phyloP scores from a whole-genome alignment of 2,329 filamentous ascomycete genomes.

The Immersiporthe knoxdaviesiana region DNA sequence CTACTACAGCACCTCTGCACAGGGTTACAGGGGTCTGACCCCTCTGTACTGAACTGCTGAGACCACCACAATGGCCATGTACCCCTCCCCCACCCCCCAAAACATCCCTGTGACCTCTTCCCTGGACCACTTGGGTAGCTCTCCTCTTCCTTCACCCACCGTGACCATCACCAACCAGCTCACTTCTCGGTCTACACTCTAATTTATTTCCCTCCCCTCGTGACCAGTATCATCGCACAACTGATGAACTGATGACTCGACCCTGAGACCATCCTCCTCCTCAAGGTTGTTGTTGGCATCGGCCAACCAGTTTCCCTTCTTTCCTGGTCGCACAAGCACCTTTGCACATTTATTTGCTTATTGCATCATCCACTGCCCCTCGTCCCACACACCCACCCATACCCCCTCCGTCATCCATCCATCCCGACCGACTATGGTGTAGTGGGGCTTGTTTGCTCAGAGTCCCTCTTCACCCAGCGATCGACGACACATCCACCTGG shows the following conservation, averaged over 20 bases:
- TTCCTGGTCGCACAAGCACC: background rate
- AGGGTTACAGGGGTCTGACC: background rate
- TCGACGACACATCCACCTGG: background rate
- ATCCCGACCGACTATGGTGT: background rate
- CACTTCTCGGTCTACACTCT: background rate
- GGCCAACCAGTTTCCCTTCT: background rate
- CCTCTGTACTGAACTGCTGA: too few species aligned
- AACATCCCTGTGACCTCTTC: background rate
- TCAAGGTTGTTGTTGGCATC: background rate
- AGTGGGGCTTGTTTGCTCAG: constrained; percentile 9
- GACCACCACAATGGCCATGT: background rate
- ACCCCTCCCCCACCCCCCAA: background rate
- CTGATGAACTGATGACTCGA: constrained; percentile 14
- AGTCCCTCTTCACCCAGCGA: constrained; percentile 4
- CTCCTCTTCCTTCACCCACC: background rate
- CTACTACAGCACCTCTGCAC: background rate
- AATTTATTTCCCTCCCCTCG: background rate
- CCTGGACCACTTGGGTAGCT: background rate
- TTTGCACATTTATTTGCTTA: background rate
- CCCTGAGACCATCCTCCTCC: constrained; percentile 2
- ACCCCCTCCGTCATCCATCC: background rate
- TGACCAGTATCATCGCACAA: constrained; percentile 10
- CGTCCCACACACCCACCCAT: background rate
- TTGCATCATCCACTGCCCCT: constrained; percentile 11
- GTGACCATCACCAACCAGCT: background rate